These are phyloP conservation scores for Xylariaceae sp. DNA, from an alignment of 2,329 filamentous ascomycete species.

Conservation along the genomic window DNA sequence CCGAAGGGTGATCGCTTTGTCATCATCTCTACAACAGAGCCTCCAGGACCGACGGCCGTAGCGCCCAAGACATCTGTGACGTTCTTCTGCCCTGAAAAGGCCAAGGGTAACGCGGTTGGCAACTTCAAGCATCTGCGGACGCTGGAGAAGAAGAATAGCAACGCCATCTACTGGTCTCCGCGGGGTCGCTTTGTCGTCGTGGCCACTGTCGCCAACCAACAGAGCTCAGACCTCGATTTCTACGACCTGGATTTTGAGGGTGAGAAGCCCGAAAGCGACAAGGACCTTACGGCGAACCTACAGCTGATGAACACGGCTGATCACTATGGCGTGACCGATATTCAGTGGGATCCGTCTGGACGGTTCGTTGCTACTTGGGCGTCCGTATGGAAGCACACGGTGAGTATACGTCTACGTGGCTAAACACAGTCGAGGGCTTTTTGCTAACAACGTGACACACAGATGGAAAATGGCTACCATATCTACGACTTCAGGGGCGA, in stretches of 20 bases:
- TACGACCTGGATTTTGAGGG: conserved; percentile 98
- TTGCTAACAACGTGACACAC: conserved; percentile 13
- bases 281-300: conserved; percentile 90
- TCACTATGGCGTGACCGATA: conserved; percentile 95
- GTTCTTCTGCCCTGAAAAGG: conserved; percentile 96
- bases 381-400: conserved; percentile 90
- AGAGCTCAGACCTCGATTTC: conserved; percentile 95
- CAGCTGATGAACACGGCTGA: conserved; percentile 91
- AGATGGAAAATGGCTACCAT: conserved; percentile 99
- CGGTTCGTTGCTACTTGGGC: conserved; percentile 92
- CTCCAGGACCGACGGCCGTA: conserved; percentile 71
- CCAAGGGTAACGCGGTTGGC: conserved; percentile 73
- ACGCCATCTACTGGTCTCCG: conserved; percentile 98
- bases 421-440: neutral
- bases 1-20: conserved; percentile 97
- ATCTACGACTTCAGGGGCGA: conserved; percentile 95
- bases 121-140: conserved; percentile 97
- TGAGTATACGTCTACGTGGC: conserved; percentile 47
- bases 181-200: conserved; percentile 93
- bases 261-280: conserved; percentile 88
- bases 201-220: conserved; percentile 85
- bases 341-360: conserved; percentile 97
- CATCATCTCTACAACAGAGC: conserved; percentile 90
- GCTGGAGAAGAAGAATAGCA: conserved; percentile 98
- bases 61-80: conserved; percentile 90